These are phyloP conservation scores for Anisodus acutangulus DNA, from an alignment of 257 asterid genomes.

Conservation along the genomic window DNA sequence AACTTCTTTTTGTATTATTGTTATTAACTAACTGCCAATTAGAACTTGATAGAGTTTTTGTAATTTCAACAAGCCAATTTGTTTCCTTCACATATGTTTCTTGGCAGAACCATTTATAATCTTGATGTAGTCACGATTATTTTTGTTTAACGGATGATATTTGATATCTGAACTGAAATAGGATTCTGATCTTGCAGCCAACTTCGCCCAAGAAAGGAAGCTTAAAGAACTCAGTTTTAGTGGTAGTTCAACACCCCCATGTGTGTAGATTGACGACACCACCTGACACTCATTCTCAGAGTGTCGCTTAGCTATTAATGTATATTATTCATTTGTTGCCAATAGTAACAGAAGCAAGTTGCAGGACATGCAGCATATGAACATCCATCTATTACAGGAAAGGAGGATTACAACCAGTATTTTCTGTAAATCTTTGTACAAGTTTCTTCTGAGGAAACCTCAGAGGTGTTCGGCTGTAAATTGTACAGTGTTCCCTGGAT, in stretches of 20 bases:
- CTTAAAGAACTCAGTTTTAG: slow-evolving; percentile 59
- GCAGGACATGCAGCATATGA: slow-evolving; percentile 8
- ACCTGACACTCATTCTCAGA: slow-evolving; percentile 30
- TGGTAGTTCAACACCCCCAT: slow-evolving; percentile 78
- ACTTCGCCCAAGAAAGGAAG: slow-evolving; percentile 53
- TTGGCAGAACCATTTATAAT: background rate
- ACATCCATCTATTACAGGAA: slow-evolving; percentile 3
- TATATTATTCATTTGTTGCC: background rate
- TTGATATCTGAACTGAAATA: background rate
- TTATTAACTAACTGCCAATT: background rate
- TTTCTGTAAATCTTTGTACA: slow-evolving; percentile 26
- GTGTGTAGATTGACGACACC: slow-evolving; percentile 37
- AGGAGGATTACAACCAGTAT: background rate
- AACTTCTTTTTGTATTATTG: background rate
- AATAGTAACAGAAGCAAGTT: background rate
- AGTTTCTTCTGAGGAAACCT: background rate
- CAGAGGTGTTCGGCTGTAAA: slow-evolving; percentile 24
- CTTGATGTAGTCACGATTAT: background rate
- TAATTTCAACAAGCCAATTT: background rate
- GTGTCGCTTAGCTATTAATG: slow-evolving; percentile 25
- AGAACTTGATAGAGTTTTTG: background rate
- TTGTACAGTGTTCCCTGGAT: slow-evolving; percentile 11
- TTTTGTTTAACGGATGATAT: background rate
- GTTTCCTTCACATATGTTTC: background rate
- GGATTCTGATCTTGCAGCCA: slow-evolving; percentile 53